Evolutionary conservation across 306 rosid genomes (phyloP), one percentile per base, ranked within the genome.

Genomic region (Delonix regia): DNA sequence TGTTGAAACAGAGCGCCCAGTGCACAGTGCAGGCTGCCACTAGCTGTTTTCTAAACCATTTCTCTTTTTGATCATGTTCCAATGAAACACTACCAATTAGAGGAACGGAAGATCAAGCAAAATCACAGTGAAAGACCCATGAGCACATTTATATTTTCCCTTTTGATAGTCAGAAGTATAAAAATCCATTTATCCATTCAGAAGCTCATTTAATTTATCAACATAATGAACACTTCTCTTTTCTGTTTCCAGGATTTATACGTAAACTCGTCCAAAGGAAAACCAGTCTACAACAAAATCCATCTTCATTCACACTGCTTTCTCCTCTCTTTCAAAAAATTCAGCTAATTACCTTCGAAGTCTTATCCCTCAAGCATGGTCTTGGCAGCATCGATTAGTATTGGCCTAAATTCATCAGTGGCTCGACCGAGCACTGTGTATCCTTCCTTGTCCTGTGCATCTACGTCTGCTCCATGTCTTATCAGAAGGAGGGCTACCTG

Each of bases 391-490:
- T 92, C 98, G 34, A 92, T 78, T 47, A 95, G 65, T 36, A 45
- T 42, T 6, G 97, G 80, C 67, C 97, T 87, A 22, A 92, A 83
- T 4, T 92, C 94, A 57, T 7, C 72, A 0, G 94, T 66, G 78
- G 97, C 95, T 79, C 97, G 91, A 76, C 99, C 99, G 16, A 92
- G 97, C 59, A 95, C 99, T 0, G 97, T 92, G 90, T 88, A 95
- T 65, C 97, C 99, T 92, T 95, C 99, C 84, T 84, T 89, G 88
- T 92, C 98, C 84, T 85, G 91, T 27, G 86, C 89, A 72, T 95
- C 99, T 61, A 92, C 94, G 70, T 95, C 91, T 7, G 99, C 99
- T 81, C 99, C 98, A 65, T 95, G 98, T 84, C 98, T 89, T 81
- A 89, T 65, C 71, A 95, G 90, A 75, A 92, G 99, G 45, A 94